These are phyloP conservation scores for Cercospora sojina DNA, from an alignment of 2,329 filamentous ascomycete genomes.

Conservation along the genomic window DNA sequence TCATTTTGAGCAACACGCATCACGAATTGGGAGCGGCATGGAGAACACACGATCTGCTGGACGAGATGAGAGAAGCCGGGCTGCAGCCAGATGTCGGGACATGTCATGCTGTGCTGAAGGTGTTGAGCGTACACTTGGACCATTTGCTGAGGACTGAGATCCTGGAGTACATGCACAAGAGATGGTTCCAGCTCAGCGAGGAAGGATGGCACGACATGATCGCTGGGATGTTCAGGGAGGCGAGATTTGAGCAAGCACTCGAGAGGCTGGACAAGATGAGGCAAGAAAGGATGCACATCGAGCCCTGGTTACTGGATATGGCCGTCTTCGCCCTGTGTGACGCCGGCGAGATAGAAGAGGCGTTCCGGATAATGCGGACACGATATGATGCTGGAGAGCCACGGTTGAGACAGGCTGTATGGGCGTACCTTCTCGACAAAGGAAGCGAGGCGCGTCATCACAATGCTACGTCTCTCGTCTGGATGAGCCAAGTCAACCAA, in stretches of 20 bases:
- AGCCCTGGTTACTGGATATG: slow-evolving; percentile 75
- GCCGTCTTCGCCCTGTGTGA: slow-evolving; percentile 72
- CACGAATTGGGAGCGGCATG: slow-evolving; percentile 63
- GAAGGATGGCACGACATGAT: slow-evolving; percentile 66
- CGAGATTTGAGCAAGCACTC: slow-evolving; percentile 78
- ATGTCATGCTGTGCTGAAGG: slow-evolving; percentile 71
- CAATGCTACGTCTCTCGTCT: slow-evolving; percentile 66
- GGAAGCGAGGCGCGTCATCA: slow-evolving; percentile 63
- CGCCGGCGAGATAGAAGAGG: slow-evolving; percentile 72
- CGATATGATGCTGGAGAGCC: slow-evolving; percentile 48
- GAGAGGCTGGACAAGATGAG: slow-evolving; percentile 67
- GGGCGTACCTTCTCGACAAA: slow-evolving; percentile 72
- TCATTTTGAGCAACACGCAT: slow-evolving; percentile 71
- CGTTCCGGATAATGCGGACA: slow-evolving; percentile 65
- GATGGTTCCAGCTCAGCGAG: slow-evolving; percentile 66
- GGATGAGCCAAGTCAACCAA: slow-evolving; percentile 64
- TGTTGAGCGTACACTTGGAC: slow-evolving; percentile 81
- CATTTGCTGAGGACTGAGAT: slow-evolving; percentile 72
- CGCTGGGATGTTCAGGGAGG: slow-evolving; percentile 74
- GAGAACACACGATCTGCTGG: slow-evolving; percentile 62
- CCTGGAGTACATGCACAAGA: slow-evolving; percentile 68
- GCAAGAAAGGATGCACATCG: slow-evolving; percentile 54
- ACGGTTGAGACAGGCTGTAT: slow-evolving; percentile 57
- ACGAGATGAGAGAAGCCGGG: slow-evolving; percentile 65
- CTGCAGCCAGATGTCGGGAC: slow-evolving; percentile 65